Conservation (phyloP, 164 flowering plant species). For the Umbellularia californica region DNA sequence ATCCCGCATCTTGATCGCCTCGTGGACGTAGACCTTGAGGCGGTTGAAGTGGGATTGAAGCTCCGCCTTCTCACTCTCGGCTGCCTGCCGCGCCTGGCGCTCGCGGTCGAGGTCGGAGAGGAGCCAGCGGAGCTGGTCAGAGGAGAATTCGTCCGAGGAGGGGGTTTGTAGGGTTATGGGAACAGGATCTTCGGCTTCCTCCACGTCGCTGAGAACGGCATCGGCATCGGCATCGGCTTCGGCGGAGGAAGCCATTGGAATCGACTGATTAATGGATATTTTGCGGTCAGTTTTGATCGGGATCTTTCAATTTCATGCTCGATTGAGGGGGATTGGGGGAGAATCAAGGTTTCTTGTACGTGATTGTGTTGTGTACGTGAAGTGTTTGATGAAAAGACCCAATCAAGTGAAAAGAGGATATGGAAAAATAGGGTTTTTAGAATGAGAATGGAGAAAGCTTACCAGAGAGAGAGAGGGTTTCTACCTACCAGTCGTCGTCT, state of each 20-base stretch:
- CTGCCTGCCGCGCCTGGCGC: constrained; percentile 52
- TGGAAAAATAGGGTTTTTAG: too few relatives aligned
- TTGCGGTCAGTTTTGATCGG: too few relatives aligned
- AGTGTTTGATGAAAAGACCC: too few relatives aligned
- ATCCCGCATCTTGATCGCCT: constrained; percentile 77
- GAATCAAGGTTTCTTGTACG: too few relatives aligned
- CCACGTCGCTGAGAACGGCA: constrained; percentile 82
- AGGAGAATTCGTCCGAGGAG: constrained; percentile 38
- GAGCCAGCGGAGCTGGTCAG: constrained; percentile 52
- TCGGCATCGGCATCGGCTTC: constrained; percentile 58
- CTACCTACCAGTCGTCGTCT: too few relatives aligned
- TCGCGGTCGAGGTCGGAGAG: constrained; percentile 76
- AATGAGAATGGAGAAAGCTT: too few relatives aligned
- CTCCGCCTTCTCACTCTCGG: constrained; percentile 68
- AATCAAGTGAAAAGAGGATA: too few relatives aligned
- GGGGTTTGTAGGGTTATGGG: constrained; percentile 28
- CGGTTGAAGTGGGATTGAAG: constrained; percentile 48
- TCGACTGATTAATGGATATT: background rate
- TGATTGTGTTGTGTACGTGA: too few relatives aligned
- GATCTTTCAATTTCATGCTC: too few relatives aligned
- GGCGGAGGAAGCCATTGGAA: constrained; percentile 9
- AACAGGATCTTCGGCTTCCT: constrained; percentile 62
- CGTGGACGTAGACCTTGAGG: constrained; percentile 26
- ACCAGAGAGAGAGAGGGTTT: too few relatives aligned
- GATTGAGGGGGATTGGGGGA: too few relatives aligned